A percentile compares a stretch with the other conserved stretches of the same genome.
phyloP scores from a whole-genome alignment of 164 flowering plant genomes.

The Annona cherimola region DNA sequence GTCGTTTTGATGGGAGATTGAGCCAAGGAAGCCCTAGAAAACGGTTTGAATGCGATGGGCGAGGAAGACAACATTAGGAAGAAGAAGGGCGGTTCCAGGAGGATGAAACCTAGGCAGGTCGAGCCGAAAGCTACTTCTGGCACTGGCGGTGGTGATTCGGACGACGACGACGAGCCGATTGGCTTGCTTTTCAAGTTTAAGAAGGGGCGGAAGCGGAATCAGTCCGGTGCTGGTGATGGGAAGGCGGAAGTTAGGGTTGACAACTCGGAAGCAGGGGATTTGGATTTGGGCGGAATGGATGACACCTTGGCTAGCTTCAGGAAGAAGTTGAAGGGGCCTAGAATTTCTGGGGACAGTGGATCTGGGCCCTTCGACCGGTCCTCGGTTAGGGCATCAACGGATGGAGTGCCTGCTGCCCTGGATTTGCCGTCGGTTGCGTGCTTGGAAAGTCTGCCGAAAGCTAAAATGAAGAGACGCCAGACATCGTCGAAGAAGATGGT shows the following conservation, averaged over 20 bases:
- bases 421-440: constrained; percentile 12
- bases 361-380: constrained; percentile 36
- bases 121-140: constrained; percentile 1
- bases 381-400: constrained; percentile 28
- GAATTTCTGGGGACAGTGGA: constrained; percentile 3
- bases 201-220: constrained; percentile 10
- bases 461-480: constrained; percentile 45
- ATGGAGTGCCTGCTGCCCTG: constrained; percentile 21
- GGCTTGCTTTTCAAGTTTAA: constrained; percentile 16
- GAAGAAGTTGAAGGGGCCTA: constrained; percentile 21
- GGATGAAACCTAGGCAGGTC: constrained; percentile 4
- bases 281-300: constrained; percentile 10
- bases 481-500: neutral
- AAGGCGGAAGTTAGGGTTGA: constrained; percentile 3
- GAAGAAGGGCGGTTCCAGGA: constrained; percentile 2
- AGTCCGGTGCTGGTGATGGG: neutral
- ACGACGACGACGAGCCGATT: constrained; percentile 16
- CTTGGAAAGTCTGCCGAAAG: constrained; percentile 28
- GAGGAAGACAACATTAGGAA: constrained; percentile 7
- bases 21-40: neutral
- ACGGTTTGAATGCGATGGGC: constrained; percentile 4
- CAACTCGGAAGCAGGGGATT: neutral
- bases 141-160: constrained; percentile 7
- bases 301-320: constrained; percentile 16
- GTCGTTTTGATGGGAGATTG: neutral